Evolutionary conservation across 1,284 basidiomycete species (phyloP), one percentile per base, ranked within the genome.

Genomic region (Waitea zeae): DNA sequence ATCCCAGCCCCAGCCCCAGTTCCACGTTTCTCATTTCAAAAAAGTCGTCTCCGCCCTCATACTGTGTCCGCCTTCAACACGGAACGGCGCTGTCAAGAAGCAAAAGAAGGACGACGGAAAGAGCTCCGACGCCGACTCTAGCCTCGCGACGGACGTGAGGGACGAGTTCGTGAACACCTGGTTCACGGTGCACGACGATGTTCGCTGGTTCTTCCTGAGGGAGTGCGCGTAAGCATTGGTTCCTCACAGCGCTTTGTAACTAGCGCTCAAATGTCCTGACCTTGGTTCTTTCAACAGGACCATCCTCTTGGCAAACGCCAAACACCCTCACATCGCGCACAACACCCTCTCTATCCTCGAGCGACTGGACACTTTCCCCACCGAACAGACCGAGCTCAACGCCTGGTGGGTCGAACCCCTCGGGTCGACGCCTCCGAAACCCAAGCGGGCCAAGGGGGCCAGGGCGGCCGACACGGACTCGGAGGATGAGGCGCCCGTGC

Each of bases 121-220:
- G n/a, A 6, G 9, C 6, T 12, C 29, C 29, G 29, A 30, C 15
- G 14, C 29, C 29, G 14, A 7, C 9, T 7, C 48, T 54, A 6
- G 4, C 29, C 52, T 75, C 17, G 63, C 74, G 32, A 34, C 58
- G 2, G 76, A 81, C 42, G 72, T 86, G 6, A 55, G 68, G 15
- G 61, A 74, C 35, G 52, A 64, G 17, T 83, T 86, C 47, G 56
- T 74, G 38, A 65, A 70, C 26, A 71, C 64, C 7, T 87, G 76
- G 73, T 64, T 87, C 40, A 74, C 73, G 42, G 71, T 81, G 12
- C 60, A 92, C 50, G 86, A 92, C 42, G 95, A 97, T 50, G 62
- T 97, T 17, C 74, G 92, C 38, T 95, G 84, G 78, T 87, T 84
- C 53, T 95, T 95, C 58, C 68, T 96, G 39, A 71, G 82, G 26